Evolutionary conservation across 495 filamentous ascomycete genomes (phyloP).

Genomic region (Neurospora sublineolata): DNA sequence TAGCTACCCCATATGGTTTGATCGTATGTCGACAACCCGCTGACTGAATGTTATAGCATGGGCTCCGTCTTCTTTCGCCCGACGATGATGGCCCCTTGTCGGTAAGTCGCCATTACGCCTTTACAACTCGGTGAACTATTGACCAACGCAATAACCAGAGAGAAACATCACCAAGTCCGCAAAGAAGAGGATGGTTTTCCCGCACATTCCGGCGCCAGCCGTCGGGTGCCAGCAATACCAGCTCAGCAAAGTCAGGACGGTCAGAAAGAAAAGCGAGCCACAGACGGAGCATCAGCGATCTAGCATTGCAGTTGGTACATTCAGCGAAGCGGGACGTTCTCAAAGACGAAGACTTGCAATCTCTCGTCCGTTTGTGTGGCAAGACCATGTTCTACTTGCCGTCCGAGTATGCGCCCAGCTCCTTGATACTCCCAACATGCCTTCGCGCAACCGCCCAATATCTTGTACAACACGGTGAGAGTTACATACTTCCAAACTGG

Average conservation of each 20-base stretch:
- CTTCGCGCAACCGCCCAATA: slow-evolving; percentile 60
- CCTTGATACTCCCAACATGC: slow-evolving; percentile 59
- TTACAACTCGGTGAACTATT: not conserved
- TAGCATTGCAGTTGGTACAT: slow-evolving; percentile 36
- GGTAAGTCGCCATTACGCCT: slow-evolving; percentile 5
- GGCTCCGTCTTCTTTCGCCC: slow-evolving; percentile 23
- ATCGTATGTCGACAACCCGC: not conserved
- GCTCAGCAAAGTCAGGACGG: slow-evolving; percentile 16
- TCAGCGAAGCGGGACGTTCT: slow-evolving; percentile 41
- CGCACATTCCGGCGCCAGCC: slow-evolving; percentile 20
- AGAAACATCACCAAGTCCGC: not conserved
- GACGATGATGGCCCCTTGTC: slow-evolving; percentile 12
- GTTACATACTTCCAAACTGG: not conserved
- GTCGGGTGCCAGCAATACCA: slow-evolving; percentile 16
- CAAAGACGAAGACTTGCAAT: slow-evolving; percentile 50
- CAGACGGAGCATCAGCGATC: slow-evolving; percentile 39
- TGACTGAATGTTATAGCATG: slow-evolving; percentile 23
- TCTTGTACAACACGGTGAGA: slow-evolving; percentile 54
- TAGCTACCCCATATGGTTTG: not conserved
- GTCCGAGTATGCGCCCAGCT: slow-evolving; percentile 48
- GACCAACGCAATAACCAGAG: not conserved
- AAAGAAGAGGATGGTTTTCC: slow-evolving; percentile 22
- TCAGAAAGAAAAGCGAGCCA: slow-evolving; percentile 23
- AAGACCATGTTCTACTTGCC: slow-evolving; percentile 58
- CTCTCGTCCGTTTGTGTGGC: slow-evolving; percentile 61